phyloP scores from a whole-genome alignment of 1,284 basidiomycete genomes.

The Irpex sp. region DNA sequence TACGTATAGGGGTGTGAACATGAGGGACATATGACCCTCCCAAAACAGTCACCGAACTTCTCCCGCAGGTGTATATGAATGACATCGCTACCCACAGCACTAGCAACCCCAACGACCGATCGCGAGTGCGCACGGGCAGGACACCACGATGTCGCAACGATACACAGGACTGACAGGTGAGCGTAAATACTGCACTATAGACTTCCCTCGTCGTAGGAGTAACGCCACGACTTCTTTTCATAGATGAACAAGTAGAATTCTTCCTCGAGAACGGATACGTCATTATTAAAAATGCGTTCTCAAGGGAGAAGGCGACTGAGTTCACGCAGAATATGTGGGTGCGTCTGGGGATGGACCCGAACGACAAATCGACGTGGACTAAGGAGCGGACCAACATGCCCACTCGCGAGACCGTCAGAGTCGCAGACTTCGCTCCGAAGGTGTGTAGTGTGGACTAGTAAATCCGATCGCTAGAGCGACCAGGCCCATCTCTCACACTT shows the following conservation, averaged over 20 bases:
- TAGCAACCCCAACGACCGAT: too few relatives aligned
- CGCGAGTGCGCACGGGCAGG: neutral
- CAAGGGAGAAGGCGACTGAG: constrained; percentile 43
- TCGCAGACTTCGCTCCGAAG: constrained; percentile 51
- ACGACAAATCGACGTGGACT: constrained; percentile 51
- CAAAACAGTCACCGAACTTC: neutral
- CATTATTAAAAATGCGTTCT: constrained; percentile 51
- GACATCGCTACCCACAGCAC: constrained; percentile 8
- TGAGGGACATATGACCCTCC: neutral
- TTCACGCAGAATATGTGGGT: constrained; percentile 50
- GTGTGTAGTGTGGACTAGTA: constrained; percentile 32
- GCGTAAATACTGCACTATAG: constrained; percentile 7
- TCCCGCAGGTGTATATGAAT: neutral
- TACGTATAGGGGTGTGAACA: neutral
- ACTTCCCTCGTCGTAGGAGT: neutral
- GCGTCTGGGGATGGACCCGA: constrained; percentile 48
- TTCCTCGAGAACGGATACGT: constrained; percentile 56
- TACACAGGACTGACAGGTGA: constrained; percentile 25
- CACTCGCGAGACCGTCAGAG: constrained; percentile 38
- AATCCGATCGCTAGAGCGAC: neutral
- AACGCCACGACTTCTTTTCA: neutral
- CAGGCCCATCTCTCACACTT: neutral
- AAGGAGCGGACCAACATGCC: constrained; percentile 59
- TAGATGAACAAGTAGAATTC: constrained; percentile 46
- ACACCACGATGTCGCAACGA: constrained; percentile 19